phyloP scores from a whole-genome alignment of 768 basidiomycete species.

The Heimioporus sp. region DNA sequence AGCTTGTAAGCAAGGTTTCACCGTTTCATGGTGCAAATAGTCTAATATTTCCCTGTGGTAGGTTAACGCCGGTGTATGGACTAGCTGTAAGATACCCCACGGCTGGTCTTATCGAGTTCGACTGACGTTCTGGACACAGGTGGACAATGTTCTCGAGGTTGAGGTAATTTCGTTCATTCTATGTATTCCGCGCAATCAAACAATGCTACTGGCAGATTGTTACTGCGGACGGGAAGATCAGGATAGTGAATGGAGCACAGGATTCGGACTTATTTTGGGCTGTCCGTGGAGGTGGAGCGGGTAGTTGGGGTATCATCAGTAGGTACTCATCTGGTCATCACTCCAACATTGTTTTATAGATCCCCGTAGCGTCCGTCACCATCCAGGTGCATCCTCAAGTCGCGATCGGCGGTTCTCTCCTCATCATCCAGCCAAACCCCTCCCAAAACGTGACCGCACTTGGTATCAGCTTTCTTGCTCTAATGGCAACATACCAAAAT shows the following conservation, averaged over 20 bases:
- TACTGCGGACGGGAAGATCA: conserved; percentile 37
- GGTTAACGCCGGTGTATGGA: conserved; percentile 39
- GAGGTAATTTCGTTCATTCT: conserved; percentile 8
- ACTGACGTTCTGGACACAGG: conserved; percentile 24
- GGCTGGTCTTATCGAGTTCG: too few relatives aligned
- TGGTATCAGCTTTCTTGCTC: conserved; percentile 16
- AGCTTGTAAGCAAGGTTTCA: conserved; percentile 23
- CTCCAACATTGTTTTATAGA: neutral
- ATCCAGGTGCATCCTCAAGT: conserved; percentile 9
- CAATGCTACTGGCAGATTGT: conserved; percentile 29
- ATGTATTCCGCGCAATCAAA: neutral
- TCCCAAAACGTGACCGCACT: conserved; percentile 10
- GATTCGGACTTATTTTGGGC: conserved; percentile 55
- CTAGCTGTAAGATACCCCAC: conserved; percentile 32
- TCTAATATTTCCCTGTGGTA: neutral
- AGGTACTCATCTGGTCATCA: neutral
- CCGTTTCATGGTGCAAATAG: neutral
- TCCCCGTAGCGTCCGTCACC: conserved; percentile 15
- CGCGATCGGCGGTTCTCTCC: conserved; percentile 10
- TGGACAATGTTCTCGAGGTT: conserved; percentile 46
- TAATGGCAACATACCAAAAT: conserved; percentile 20
- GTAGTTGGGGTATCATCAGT: conserved; percentile 48
- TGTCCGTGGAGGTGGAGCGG: conserved; percentile 49
- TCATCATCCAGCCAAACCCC: conserved; percentile 9
- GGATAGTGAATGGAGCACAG: conserved; percentile 39